Evolutionary conservation across 2,329 filamentous ascomycete genomes (phyloP).

Genomic region (Macrophomina tecta): DNA sequence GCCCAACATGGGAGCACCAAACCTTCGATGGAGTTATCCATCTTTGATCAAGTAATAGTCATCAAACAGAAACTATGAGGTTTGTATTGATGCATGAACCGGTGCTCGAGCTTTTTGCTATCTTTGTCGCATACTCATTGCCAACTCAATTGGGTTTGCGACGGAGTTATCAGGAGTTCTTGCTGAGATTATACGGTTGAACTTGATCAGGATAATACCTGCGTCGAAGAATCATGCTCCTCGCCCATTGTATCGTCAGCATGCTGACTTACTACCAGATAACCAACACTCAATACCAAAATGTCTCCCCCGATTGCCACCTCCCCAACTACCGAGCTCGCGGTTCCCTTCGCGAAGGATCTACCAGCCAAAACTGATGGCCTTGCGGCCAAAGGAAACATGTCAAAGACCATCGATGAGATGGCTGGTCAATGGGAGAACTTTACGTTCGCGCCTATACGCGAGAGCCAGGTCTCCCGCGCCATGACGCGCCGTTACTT

Average conservation of each 20-base stretch:
- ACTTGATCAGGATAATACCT: slow-evolving; percentile 99
- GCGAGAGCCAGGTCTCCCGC: slow-evolving; percentile 89
- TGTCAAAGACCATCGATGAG: slow-evolving; percentile 64
- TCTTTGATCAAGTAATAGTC: slow-evolving; percentile 25
- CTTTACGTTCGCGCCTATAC: slow-evolving; percentile 85
- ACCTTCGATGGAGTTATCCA: slow-evolving; percentile 26
- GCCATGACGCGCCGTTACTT: slow-evolving; percentile 97
- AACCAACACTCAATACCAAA: slow-evolving; percentile 46
- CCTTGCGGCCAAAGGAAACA: slow-evolving; percentile 50
- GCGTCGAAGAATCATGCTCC: slow-evolving; percentile 93
- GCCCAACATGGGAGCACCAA: slow-evolving; percentile 24
- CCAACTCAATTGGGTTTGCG: slow-evolving; percentile 24
- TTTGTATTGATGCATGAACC: slow-evolving; percentile 44
- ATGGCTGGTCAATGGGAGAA: slow-evolving; percentile 79
- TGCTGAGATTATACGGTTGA: slow-evolving; percentile 90
- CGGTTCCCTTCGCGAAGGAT: slow-evolving; percentile 46
- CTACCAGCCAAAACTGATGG: slow-evolving; percentile 42
- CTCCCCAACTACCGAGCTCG: slow-evolving; percentile 55
- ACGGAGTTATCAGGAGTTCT: slow-evolving; percentile 22
- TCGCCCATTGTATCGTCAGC: slow-evolving; percentile 48
- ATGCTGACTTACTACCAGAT: slow-evolving; percentile 39
- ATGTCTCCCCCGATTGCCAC: slow-evolving; percentile 82
- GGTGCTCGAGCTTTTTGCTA: slow-evolving; percentile 43
- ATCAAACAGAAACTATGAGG: slow-evolving; percentile 23
- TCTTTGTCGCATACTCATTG: background rate